Conservation (phyloP, 495 filamentous ascomycete genomes). For the Hamigera avellanea region DNA sequence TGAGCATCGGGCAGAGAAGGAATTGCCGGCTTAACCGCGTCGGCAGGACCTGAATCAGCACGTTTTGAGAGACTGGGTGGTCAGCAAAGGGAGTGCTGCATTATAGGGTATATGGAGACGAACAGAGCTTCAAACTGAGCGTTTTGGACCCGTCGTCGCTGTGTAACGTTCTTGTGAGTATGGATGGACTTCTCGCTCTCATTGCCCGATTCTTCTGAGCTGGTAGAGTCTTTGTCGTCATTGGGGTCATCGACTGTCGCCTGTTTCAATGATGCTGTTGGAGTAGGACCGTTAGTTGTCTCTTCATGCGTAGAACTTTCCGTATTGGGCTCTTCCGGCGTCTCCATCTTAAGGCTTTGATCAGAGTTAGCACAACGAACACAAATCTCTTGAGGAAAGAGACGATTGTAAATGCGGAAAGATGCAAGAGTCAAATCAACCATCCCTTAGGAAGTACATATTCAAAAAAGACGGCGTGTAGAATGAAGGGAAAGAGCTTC, state of each 20-base stretch:
- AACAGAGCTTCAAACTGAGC: conserved; percentile 42
- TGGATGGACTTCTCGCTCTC: conserved; percentile 16
- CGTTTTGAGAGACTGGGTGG: conserved; percentile 28
- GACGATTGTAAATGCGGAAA: too few species aligned
- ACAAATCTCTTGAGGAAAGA: too few species aligned
- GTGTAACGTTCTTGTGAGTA: conserved; percentile 25
- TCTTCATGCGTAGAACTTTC: neutral
- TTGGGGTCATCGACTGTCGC: neutral
- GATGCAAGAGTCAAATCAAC: too few species aligned
- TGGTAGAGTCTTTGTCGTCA: conserved; percentile 3
- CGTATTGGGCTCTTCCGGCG: neutral
- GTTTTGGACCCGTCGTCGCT: conserved; percentile 38
- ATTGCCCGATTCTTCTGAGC: conserved; percentile 20
- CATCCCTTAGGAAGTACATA: too few species aligned
- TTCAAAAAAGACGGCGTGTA: too few species aligned
- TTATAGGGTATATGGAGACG: conserved; percentile 7
- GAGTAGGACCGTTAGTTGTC: too few species aligned
- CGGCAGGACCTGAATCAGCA: conserved; percentile 19
- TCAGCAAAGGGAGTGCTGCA: neutral
- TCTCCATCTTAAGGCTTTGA: neutral
- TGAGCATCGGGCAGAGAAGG: conserved; percentile 9
- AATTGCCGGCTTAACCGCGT: conserved; percentile 15
- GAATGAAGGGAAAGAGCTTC: too few species aligned
- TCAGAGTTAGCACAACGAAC: too few species aligned
- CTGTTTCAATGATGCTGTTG: too few species aligned